Evolutionary conservation across 371 early-diverging fungal species (phyloP).

Genomic region (Rhizopus stolonifer): DNA sequence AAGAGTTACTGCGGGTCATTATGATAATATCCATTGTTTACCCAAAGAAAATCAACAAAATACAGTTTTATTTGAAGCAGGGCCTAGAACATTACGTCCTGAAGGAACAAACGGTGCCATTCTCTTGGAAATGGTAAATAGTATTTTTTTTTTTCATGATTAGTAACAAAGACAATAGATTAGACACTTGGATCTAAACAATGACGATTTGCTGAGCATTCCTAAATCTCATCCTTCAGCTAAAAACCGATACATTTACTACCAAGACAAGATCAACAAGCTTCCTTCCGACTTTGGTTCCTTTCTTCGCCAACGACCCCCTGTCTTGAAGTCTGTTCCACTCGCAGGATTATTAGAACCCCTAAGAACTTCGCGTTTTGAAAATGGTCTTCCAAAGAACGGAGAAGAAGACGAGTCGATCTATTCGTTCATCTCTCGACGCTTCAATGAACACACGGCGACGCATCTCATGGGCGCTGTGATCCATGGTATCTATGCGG

Average conservation of each 20-base stretch:
- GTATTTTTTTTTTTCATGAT: not conserved
- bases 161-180: conserved; percentile 9
- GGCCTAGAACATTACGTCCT: conserved; percentile 88
- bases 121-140: conserved; percentile 75
- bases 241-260: conserved; percentile 80
- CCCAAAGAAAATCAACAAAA: conserved; percentile 1
- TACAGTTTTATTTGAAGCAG: conserved; percentile 74
- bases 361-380: conserved; percentile 80
- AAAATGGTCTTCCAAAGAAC: conserved; percentile 36
- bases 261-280: conserved; percentile 63
- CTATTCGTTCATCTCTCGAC: conserved; percentile 68
- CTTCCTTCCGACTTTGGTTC: conserved; percentile 54
- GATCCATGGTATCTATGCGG: conserved; percentile 93
- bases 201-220: conserved; percentile 51
- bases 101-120: conserved; percentile 69
- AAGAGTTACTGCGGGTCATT: conserved; percentile 34
- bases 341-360: conserved; percentile 48
- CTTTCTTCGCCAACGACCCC: conserved; percentile 48
- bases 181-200: conserved; percentile 17
- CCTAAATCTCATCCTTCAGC: conserved; percentile 73
- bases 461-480: conserved; percentile 75
- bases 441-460: conserved; percentile 63
- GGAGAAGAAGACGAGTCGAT: conserved; percentile 45
- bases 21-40: not conserved
- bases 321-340: conserved; percentile 52